Percentiles rank a stretch among this genome's conserved stretches.
These are phyloP conservation scores for Fraxinus latifolia DNA, from an alignment of 305 asterid genomes.

Conservation along the genomic window DNA sequence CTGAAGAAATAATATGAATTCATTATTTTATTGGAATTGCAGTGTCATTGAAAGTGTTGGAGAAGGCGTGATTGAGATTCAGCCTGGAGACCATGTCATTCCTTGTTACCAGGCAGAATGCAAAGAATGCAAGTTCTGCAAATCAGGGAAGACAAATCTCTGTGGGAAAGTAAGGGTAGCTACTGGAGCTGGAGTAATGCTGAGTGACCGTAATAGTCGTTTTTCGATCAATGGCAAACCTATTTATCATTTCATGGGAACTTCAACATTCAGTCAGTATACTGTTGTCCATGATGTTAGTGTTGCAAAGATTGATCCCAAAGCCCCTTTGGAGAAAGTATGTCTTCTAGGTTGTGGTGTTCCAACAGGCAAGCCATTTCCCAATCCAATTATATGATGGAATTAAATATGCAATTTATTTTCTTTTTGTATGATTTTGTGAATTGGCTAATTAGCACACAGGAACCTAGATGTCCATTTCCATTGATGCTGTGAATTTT, in stretches of 20 bases:
- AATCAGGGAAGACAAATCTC: conserved; percentile 96
- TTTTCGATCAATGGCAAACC: conserved; percentile 83
- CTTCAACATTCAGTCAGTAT: conserved; percentile 96
- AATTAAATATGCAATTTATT: not conserved
- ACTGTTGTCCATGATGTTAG: conserved; percentile 98
- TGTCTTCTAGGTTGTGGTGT: conserved; percentile 99
- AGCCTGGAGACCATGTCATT: conserved; percentile 95
- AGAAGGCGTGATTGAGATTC: conserved; percentile 88
- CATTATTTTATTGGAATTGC: conserved; percentile 26
- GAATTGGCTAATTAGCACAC: not conserved
- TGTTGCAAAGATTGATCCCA: conserved; percentile 89
- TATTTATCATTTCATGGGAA: conserved; percentile 96
- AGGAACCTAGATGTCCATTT: not conserved
- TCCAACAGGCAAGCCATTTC: conserved; percentile 71
- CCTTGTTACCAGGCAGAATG: conserved; percentile 99
- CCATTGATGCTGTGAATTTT: not conserved
- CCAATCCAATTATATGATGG: not conserved
- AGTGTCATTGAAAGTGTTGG: conserved; percentile 98
- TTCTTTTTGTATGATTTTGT: not conserved
- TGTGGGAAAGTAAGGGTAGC: conserved; percentile 95
- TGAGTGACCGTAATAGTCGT: conserved; percentile 83
- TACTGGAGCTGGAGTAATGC: conserved; percentile 98
- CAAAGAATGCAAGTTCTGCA: conserved; percentile 94
- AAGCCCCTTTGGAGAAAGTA: conserved; percentile 93
- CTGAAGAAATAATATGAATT: not conserved